Conservation (phyloP, 78 protist genomes). For the Dictyostelium capitatum region DNA sequence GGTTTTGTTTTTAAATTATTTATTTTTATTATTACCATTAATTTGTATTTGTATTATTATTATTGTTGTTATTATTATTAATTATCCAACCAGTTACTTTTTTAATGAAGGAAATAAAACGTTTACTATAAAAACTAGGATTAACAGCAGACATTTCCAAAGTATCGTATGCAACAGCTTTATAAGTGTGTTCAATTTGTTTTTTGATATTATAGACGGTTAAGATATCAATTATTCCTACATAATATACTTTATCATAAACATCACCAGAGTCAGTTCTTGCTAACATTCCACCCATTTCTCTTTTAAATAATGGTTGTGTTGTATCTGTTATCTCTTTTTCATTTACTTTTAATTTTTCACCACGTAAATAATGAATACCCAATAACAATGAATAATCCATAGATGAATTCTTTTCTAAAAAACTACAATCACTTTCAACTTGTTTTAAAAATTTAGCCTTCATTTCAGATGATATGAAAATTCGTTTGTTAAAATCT, state of each 20-base stretch:
- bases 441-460: conserved; percentile 53
- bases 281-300: conserved; percentile 51
- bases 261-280: conserved; percentile 40
- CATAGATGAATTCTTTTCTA: conserved; percentile 60
- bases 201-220: conserved; percentile 65
- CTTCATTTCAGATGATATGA: conserved; percentile 50
- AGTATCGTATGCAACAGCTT: conserved; percentile 61
- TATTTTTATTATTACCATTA: conserved; percentile 4
- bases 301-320: conserved; percentile 53
- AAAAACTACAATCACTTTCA: conserved; percentile 72
- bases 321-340: neutral
- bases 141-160: conserved; percentile 75
- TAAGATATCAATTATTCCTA: conserved; percentile 59
- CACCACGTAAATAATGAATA: conserved; percentile 49
- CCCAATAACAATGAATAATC: conserved; percentile 71
- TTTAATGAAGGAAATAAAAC: conserved; percentile 32
- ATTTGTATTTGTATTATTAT: neutral
- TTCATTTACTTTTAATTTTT: neutral
- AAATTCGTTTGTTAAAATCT: conserved; percentile 65
- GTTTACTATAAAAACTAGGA: conserved; percentile 44
- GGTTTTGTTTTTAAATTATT: no score
- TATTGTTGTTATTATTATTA: conserved; percentile 15
- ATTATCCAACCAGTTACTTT: conserved; percentile 59
- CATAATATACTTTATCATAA: conserved; percentile 59
- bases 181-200: conserved; percentile 75